A percentile compares a stretch with the other conserved stretches of the same genome.
Conservation (phyloP, 306 rosid genomes). For the Vigna hirtella region DNA sequence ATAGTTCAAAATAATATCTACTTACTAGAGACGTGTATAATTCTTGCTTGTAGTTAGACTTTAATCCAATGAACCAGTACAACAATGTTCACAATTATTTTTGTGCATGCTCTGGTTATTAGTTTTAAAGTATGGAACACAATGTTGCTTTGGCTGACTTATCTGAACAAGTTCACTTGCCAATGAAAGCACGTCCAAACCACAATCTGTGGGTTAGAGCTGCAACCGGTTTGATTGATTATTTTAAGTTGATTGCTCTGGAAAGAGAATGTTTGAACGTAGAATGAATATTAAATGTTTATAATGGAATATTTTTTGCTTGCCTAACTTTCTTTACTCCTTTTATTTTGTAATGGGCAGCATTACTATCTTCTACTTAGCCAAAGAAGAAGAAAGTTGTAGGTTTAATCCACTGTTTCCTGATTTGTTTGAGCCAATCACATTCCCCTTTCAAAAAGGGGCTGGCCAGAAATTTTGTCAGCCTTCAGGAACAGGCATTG, state of each 20-base stretch:
- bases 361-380: constrained; percentile 82
- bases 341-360: constrained; percentile 55
- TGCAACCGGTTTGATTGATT: background rate
- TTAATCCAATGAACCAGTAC: background rate
- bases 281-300: background rate
- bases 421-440: constrained; percentile 69
- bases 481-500: constrained; percentile 93
- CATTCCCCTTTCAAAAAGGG: constrained; percentile 79
- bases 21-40: background rate
- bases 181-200: background rate
- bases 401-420: constrained; percentile 74
- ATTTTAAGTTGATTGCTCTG: background rate
- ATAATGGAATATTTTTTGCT: background rate
- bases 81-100: background rate
- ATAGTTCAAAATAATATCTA: background rate
- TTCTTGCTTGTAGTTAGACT: background rate
- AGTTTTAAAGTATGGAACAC: constrained; percentile 1
- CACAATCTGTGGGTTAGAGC: constrained; percentile 1
- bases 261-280: background rate
- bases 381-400: constrained; percentile 85
- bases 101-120: constrained; percentile 4
- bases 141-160: constrained; percentile 1
- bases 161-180: background rate
- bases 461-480: constrained; percentile 76
- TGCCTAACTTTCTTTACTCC: constrained; percentile 42